Evolutionary conservation across 1,284 basidiomycete species (phyloP).

Genomic region (Omphalotus olearius): DNA sequence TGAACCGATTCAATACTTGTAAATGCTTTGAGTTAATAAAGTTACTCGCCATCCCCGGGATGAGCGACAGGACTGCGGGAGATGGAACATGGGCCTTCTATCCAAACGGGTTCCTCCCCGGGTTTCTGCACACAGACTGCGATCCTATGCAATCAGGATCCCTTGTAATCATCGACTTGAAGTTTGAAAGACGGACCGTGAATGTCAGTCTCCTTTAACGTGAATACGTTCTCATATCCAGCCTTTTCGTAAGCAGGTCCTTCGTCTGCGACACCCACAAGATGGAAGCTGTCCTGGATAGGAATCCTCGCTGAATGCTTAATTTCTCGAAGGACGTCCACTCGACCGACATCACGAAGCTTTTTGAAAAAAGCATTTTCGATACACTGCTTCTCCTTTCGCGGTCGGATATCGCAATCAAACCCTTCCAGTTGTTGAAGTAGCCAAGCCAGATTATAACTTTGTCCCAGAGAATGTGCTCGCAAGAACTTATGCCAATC

Average conservation of each 20-base stretch:
- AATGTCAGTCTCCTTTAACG: conserved; percentile 49
- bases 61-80: conserved; percentile 67
- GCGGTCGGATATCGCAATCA: conserved; percentile 38
- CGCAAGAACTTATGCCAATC: conserved; percentile 45
- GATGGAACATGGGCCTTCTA: conserved; percentile 56
- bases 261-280: conserved; percentile 80
- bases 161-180: not conserved
- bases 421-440: conserved; percentile 42
- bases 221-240: conserved; percentile 49
- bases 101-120: conserved; percentile 43
- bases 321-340: conserved; percentile 61
- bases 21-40: not conserved
- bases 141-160: conserved; percentile 15
- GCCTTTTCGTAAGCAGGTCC: conserved; percentile 52
- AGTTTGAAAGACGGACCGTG: conserved; percentile 43
- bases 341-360: conserved; percentile 52
- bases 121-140: conserved; percentile 55
- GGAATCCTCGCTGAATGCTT: conserved; percentile 71
- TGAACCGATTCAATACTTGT: conserved; percentile 5
- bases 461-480: conserved; percentile 45
- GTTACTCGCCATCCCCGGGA: conserved; percentile 59
- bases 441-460: conserved; percentile 46
- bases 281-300: conserved; percentile 59
- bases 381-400: conserved; percentile 29
- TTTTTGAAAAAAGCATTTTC: conserved; percentile 57